Conservation (phyloP, 371 early-diverging fungal species). For the Racocetra persica region DNA sequence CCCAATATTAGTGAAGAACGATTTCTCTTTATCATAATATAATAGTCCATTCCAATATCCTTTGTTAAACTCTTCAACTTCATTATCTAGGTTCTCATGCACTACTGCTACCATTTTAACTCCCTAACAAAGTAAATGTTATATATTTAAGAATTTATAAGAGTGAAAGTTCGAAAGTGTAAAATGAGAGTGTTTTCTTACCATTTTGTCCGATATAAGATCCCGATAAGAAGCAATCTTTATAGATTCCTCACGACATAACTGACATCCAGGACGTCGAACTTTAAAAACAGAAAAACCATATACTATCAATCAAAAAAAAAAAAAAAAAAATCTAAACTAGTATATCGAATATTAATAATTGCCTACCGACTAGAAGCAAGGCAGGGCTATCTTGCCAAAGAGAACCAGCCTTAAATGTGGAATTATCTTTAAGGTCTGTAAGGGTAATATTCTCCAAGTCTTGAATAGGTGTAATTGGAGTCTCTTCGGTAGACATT, state of each 20-base stretch:
- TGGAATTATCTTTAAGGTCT: not conserved
- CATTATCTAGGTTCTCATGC: slow-evolving; percentile 20
- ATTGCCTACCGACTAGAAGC: slow-evolving; percentile 8
- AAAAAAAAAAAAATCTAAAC: not conserved
- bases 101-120: slow-evolving; percentile 37
- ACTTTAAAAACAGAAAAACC: not conserved
- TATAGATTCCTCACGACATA: slow-evolving; percentile 30
- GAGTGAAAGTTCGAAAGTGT: not conserved
- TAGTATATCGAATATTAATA: not conserved
- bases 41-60: slow-evolving; percentile 24
- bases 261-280: slow-evolving; percentile 32
- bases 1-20: slow-evolving; percentile 18
- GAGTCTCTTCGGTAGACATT: not conserved
- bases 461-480: not conserved
- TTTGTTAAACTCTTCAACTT: slow-evolving; percentile 37
- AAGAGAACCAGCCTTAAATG: not conserved
- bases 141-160: not conserved
- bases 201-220: slow-evolving; percentile 19
- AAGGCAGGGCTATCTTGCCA: slow-evolving; percentile 18
- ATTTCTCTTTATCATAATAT: slow-evolving; percentile 18
- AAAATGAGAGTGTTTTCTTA: not conserved
- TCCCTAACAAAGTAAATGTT: slow-evolving; percentile 3
- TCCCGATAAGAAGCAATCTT: slow-evolving; percentile 12
- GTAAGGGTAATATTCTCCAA: slow-evolving; percentile 16
- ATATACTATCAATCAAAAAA: not conserved